These are phyloP conservation scores for Camelina neglecta DNA, from an alignment of 345 rosid genomes.

Conservation along the genomic window DNA sequence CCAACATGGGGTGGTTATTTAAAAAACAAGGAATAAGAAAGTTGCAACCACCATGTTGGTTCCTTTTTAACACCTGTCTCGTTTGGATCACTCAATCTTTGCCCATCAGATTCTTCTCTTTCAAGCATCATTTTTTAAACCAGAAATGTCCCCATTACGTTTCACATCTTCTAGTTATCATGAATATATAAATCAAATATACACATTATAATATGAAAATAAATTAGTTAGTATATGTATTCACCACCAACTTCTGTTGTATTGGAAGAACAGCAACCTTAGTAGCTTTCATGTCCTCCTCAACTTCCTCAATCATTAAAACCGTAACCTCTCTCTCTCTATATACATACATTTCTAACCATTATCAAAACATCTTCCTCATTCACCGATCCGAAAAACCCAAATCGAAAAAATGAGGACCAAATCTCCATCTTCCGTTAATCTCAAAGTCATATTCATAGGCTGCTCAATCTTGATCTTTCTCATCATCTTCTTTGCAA, in stretches of 20 bases:
- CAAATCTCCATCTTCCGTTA: constrained; percentile 39
- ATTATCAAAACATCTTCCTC: constrained; percentile 19
- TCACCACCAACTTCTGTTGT: constrained; percentile 43
- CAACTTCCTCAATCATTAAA: constrained; percentile 43
- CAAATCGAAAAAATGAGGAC: constrained; percentile 30
- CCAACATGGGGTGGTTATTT: constrained; percentile 21
- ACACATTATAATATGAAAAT: constrained; percentile 9
- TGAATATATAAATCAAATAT: constrained; percentile 6
- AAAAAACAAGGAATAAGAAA: constrained; percentile 35
- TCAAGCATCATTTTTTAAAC: constrained; percentile 31
- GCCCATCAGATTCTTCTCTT: constrained; percentile 30
- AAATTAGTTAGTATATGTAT: constrained; percentile 34
- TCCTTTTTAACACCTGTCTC: constrained; percentile 33
- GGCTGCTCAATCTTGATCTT: constrained; percentile 40
- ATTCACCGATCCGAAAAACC: background rate
- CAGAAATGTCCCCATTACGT: constrained; percentile 32
- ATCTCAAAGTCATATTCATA: constrained; percentile 40
- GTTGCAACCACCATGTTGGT: constrained; percentile 45
- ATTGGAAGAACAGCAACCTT: constrained; percentile 45
- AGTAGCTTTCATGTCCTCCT: constrained; percentile 48
- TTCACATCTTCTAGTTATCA: constrained; percentile 37
- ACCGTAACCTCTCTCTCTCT: constrained; percentile 2
- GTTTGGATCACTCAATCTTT: constrained; percentile 12
- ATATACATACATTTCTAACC: constrained; percentile 7
- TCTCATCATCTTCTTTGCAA: constrained; percentile 32